Base-by-base conservation (phyloP, 352 stramenopile species). In the Phytophthora ramorum region DNA sequence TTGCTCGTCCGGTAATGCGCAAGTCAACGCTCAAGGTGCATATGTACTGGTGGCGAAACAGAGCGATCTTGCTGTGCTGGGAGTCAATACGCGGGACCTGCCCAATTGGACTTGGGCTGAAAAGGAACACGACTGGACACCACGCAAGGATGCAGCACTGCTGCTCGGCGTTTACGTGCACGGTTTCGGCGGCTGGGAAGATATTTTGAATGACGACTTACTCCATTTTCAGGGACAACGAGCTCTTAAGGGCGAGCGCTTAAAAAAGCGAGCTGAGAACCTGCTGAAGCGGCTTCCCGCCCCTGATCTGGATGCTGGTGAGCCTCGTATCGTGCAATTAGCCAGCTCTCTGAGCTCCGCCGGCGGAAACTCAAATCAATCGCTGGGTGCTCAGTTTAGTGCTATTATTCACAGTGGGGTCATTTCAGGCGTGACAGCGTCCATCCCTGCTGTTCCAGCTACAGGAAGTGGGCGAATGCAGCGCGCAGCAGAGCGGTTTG, bases 191-290 rank as follows among this genome's bases (percentile, higher is more conserved):
- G 81, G 76, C 5, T 96, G 88, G 88, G 88, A 96, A 76, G 86
- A 95, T 46, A 93, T 96, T 40, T 38, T 96, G 24, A 91, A 91
- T 50, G 88, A 96, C 58, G 84, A 92, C 17, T 73, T 89, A 44
- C 77, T 96, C 24, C 72, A 85, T 50, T 88, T 96, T 38, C 84
- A 93, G 37, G 72, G 83, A n/a, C 88, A 96, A 68, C 81, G 88
- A 26, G 88, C 83, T 17, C 45, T 96, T 0, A 96, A 93, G 46
- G 86, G 88, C n/a, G 87, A 93, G 40, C 79, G 86, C 10, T 57
- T 96, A 40, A 94, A 94, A 66, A 94, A 92, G 63, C 86, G 88
- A 4, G 86, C 86, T 3, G 88, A 96, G 68, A 94, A 92, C 41
- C 55, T 96, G 24, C 57, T 96, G 4, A 94, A 93, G 62, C 79